phyloP scores from a whole-genome alignment of 169 alveolate species.

The Ichthyophthirius multifiliis region DNA sequence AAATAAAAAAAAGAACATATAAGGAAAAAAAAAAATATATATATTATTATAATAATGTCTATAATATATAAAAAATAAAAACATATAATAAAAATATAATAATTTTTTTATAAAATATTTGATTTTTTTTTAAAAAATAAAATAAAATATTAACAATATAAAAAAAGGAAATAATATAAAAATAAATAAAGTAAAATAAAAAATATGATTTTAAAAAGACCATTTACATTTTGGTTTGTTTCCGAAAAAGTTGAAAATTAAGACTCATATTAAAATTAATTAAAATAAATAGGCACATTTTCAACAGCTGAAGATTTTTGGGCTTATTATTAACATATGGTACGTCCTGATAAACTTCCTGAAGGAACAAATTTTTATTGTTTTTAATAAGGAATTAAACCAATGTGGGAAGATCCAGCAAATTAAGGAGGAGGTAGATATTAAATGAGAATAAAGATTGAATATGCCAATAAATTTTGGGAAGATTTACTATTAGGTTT shows the following conservation, averaged over 20 bases:
- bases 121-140: background rate
- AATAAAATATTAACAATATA: background rate
- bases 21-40: too few relatives aligned
- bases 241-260: constrained; percentile 16
- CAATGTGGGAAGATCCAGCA: constrained; percentile 82
- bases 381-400: constrained; percentile 57
- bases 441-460: constrained; percentile 59
- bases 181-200: background rate
- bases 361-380: constrained; percentile 65
- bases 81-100: background rate
- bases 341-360: constrained; percentile 65
- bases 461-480: constrained; percentile 65
- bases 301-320: constrained; percentile 74
- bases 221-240: constrained; percentile 25
- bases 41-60: background rate
- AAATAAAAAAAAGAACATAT: too few relatives aligned
- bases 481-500: constrained; percentile 70
- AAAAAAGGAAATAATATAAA: background rate
- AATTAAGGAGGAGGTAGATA: constrained; percentile 80
- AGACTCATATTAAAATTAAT: constrained; percentile 41
- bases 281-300: constrained; percentile 56
- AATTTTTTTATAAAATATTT: too few relatives aligned
- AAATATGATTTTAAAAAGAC: background rate
- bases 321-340: constrained; percentile 71
- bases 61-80: too few relatives aligned